Evolutionary conservation across 164 flowering plant genomes (phyloP).

Genomic region (Chimonanthus salicifolius): DNA sequence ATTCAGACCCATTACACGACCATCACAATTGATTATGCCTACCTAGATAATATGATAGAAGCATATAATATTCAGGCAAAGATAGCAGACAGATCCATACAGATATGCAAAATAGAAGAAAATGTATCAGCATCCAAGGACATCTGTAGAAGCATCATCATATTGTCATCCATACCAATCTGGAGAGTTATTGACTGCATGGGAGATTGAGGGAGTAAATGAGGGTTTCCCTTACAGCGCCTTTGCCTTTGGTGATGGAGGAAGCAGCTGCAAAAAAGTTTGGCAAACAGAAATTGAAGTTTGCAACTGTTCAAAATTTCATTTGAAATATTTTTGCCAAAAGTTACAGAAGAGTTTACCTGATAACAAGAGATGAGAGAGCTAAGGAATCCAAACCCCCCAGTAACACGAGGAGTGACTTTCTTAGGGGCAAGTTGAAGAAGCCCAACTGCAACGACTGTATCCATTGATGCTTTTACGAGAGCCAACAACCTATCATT

Average conservation of each 20-base stretch:
- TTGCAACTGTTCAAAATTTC: neutral
- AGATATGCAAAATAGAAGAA: neutral
- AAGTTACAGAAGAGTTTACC: constrained; percentile 30
- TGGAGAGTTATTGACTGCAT: constrained; percentile 7
- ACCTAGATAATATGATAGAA: neutral
- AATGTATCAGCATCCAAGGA: neutral
- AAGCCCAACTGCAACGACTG: constrained; percentile 86
- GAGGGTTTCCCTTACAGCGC: constrained; percentile 27
- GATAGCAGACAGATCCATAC: neutral
- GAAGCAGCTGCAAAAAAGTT: constrained; percentile 57
- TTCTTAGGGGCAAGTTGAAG: constrained; percentile 95
- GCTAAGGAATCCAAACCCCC: constrained; percentile 80
- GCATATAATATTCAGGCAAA: neutral
- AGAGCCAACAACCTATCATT: constrained; percentile 83
- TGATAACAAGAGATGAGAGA: constrained; percentile 98
- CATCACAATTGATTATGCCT: neutral
- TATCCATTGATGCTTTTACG: constrained; percentile 68
- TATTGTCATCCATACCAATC: constrained; percentile 3
- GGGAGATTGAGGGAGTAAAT: constrained; percentile 10
- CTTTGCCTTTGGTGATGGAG: constrained; percentile 60
- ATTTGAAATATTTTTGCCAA: neutral
- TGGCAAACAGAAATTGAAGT: neutral
- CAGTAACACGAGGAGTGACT: constrained; percentile 90
- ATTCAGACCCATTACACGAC: too few species aligned
- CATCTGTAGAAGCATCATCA: neutral